A percentile compares a stretch with the other conserved stretches of the same genome.
phyloP scores from a whole-genome alignment of 345 rosid species.

The Salix purpurea region DNA sequence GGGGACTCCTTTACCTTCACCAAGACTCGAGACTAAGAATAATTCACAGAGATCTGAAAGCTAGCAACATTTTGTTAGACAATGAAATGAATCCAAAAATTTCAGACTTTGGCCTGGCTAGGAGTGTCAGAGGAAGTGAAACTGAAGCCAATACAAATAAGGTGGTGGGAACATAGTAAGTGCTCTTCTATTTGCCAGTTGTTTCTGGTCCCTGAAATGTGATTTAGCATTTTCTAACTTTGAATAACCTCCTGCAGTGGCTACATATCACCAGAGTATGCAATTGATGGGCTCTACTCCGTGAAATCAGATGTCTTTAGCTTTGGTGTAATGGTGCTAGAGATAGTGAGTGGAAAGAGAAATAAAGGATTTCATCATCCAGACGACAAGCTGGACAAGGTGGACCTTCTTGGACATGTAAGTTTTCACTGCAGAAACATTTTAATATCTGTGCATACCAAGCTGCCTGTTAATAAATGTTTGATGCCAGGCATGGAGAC shows the following conservation, averaged over 20 bases:
- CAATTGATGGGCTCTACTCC: slow-evolving; percentile 9
- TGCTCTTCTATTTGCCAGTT: background rate
- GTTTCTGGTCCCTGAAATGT: background rate
- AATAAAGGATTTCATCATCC: slow-evolving; percentile 6
- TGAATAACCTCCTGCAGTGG: background rate
- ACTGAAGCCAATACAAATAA: slow-evolving; percentile 3
- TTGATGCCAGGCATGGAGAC: background rate
- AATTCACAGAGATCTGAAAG: background rate
- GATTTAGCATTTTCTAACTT: background rate
- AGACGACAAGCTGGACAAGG: background rate
- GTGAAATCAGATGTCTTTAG: slow-evolving; percentile 13
- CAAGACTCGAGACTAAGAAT: slow-evolving; percentile 21
- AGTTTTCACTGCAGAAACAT: background rate
- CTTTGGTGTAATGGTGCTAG: slow-evolving; percentile 8
- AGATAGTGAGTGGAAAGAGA: slow-evolving; percentile 11
- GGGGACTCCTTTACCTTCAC: slow-evolving; percentile 19
- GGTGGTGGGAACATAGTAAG: slow-evolving; percentile 16
- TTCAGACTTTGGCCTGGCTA: slow-evolving; percentile 14
- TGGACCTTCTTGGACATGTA: slow-evolving; percentile 17
- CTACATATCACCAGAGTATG: slow-evolving; percentile 13
- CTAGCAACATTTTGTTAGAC: slow-evolving; percentile 5
- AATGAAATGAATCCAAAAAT: slow-evolving; percentile 10
- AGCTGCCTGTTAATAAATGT: background rate
- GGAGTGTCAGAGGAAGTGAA: slow-evolving; percentile 9
- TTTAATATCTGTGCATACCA: no score